These are phyloP conservation scores for Mycena sanguinolenta DNA, from an alignment of 768 basidiomycete species.

Conservation along the genomic window DNA sequence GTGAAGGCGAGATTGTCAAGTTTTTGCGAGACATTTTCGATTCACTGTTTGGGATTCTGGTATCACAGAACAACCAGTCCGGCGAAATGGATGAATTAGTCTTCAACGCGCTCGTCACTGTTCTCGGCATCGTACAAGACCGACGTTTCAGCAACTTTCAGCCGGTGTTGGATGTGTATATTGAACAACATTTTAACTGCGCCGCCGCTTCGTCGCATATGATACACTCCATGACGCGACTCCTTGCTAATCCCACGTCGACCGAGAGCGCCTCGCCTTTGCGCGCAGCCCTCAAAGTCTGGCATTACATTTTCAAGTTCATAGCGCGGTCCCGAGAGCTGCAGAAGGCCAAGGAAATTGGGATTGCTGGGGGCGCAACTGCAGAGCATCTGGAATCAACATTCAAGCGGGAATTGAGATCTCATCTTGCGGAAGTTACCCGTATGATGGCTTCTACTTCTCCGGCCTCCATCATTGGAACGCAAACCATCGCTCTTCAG, in stretches of 20 bases:
- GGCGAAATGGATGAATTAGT: slow-evolving; percentile 89
- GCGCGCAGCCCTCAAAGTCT: slow-evolving; percentile 93
- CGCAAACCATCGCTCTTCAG: slow-evolving; percentile 93
- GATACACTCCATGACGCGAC: slow-evolving; percentile 87
- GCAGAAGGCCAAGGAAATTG: slow-evolving; percentile 85
- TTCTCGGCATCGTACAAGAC: slow-evolving; percentile 93
- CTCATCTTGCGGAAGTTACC: slow-evolving; percentile 85
- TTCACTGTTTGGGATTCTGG: slow-evolving; percentile 90
- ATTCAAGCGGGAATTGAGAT: slow-evolving; percentile 86
- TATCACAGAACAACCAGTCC: slow-evolving; percentile 77
- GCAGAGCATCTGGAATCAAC: slow-evolving; percentile 87
- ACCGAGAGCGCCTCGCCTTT: slow-evolving; percentile 82
- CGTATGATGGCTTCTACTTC: slow-evolving; percentile 87
- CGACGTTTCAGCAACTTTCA: slow-evolving; percentile 96
- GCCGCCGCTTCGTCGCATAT: slow-evolving; percentile 87
- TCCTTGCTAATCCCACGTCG: slow-evolving; percentile 80
- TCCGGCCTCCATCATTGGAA: slow-evolving; percentile 92
- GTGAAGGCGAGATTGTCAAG: slow-evolving; percentile 95
- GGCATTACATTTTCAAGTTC: slow-evolving; percentile 97
- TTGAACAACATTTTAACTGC: slow-evolving; percentile 89
- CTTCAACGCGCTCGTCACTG: slow-evolving; percentile 91
- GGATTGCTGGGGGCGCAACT: slow-evolving; percentile 84
- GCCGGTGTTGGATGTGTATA: slow-evolving; percentile 93
- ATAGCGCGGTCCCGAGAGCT: slow-evolving; percentile 91
- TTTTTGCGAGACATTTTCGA: slow-evolving; percentile 94